phyloP scores from a whole-genome alignment of 495 filamentous ascomycete genomes.

The Hypoxylon fragiforme region DNA sequence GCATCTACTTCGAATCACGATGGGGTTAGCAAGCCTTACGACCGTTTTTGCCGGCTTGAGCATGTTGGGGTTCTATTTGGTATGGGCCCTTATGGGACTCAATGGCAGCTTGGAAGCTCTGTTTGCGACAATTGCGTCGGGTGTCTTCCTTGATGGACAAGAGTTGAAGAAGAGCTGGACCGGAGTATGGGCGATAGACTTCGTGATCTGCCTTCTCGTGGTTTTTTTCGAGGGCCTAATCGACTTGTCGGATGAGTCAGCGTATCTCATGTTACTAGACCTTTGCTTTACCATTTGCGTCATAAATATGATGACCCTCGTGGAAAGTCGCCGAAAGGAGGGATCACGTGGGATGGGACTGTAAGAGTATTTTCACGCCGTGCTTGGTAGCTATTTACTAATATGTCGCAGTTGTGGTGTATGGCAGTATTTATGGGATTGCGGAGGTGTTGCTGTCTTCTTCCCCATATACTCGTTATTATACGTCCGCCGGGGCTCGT shows the following conservation, averaged over 20 bases:
- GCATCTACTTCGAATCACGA: not conserved
- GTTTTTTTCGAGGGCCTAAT: constrained; percentile 1
- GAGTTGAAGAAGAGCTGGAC: constrained; percentile 6
- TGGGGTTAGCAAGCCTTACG: not conserved
- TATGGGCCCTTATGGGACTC: constrained; percentile 5
- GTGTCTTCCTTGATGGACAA: not conserved
- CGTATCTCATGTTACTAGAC: constrained; percentile 5
- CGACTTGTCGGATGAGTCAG: not conserved
- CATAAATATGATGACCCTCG: constrained; percentile 6
- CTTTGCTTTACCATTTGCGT: constrained; percentile 2
- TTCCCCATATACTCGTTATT: constrained; percentile 3
- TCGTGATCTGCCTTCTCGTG: constrained; percentile 2
- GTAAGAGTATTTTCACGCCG: not conserved
- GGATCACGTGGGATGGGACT: constrained; percentile 1
- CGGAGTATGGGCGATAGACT: constrained; percentile 2
- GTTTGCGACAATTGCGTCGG: not conserved
- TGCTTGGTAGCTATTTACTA: not conserved
- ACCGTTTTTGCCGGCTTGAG: not conserved
- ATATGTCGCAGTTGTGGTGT: not conserved
- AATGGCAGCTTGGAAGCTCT: not conserved
- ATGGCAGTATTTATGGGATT: constrained; percentile 7
- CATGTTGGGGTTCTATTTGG: not conserved
- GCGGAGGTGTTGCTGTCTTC: constrained; percentile 2
- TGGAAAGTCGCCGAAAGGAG: constrained; percentile 1
- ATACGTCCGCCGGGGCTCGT: not conserved